Conservation (phyloP, 1,284 basidiomycete species). For the Marasmius fiardii region DNA sequence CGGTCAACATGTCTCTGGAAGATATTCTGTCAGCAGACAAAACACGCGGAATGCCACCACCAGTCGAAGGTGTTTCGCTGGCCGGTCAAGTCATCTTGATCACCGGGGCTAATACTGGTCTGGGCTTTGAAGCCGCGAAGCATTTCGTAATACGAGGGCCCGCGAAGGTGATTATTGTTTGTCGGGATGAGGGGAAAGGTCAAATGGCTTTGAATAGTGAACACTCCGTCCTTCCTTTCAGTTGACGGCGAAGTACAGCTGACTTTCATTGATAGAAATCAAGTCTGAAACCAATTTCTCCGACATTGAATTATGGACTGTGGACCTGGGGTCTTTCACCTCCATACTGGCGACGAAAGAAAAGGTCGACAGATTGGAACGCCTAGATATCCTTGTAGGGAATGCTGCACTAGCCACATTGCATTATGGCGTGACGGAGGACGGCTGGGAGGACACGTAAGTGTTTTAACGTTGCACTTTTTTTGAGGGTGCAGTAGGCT, state of each 20-base stretch:
- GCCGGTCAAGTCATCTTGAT: constrained; percentile 28
- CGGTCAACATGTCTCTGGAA: too few relatives aligned
- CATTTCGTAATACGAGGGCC: constrained; percentile 31
- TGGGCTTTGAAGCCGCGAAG: constrained; percentile 30
- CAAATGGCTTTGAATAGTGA: background rate
- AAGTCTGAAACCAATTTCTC: constrained; percentile 28
- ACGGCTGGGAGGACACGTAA: constrained; percentile 37
- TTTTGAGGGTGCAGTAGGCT: background rate
- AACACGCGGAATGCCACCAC: background rate
- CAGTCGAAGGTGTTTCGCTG: constrained; percentile 21
- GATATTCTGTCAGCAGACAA: too few relatives aligned
- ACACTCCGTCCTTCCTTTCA: background rate
- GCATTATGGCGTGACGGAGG: constrained; percentile 23
- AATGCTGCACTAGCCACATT: constrained; percentile 30
- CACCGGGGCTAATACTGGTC: constrained; percentile 30
- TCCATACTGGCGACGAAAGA: constrained; percentile 36
- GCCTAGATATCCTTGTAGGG: constrained; percentile 37
- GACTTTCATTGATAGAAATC: constrained; percentile 22
- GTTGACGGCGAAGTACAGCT: background rate
- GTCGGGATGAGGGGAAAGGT: constrained; percentile 24
- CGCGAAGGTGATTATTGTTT: constrained; percentile 24
- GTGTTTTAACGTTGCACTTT: constrained; percentile 10
- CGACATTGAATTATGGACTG: constrained; percentile 29
- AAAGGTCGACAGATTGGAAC: constrained; percentile 29
- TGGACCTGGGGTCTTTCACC: constrained; percentile 35